phyloP scores from a whole-genome alignment of 805 yeast genomes.

The Saturnispora ahearnii region DNA sequence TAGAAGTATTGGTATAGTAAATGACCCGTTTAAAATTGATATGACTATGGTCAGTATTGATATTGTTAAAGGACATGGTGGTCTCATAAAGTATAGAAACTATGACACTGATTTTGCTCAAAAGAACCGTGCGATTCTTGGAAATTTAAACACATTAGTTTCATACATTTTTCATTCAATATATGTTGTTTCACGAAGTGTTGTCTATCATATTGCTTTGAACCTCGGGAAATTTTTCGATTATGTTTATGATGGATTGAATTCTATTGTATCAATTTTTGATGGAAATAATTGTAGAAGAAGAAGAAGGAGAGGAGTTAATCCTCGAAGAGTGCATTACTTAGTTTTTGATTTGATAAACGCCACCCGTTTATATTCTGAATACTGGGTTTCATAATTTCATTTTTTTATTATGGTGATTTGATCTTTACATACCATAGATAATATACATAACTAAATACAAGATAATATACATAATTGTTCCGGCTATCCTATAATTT shows the following conservation, averaged over 20 bases:
- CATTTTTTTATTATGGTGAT: background rate
- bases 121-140: background rate
- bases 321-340: slow-evolving; percentile 21
- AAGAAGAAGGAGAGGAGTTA: slow-evolving; percentile 9
- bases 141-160: background rate
- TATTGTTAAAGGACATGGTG: slow-evolving; percentile 9
- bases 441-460: background rate
- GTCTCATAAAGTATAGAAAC: background rate
- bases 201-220: background rate
- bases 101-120: background rate
- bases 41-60: slow-evolving; percentile 22
- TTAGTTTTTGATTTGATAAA: slow-evolving; percentile 23
- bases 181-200: background rate
- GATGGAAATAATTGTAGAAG: slow-evolving; percentile 2
- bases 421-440: background rate
- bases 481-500: slow-evolving; percentile 32
- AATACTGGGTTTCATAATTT: slow-evolving; percentile 12
- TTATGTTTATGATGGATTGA: background rate
- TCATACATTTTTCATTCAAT: background rate
- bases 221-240: background rate
- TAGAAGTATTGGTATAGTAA: slow-evolving; percentile 8
- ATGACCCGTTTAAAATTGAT: slow-evolving; percentile 15
- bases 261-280: background rate
- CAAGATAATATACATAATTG: background rate
- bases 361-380: background rate